A percentile compares a stretch with the other conserved stretches of the same genome.
phyloP scores from a whole-genome alignment of 2,329 filamentous ascomycete species.

The Apiospora sp. region DNA sequence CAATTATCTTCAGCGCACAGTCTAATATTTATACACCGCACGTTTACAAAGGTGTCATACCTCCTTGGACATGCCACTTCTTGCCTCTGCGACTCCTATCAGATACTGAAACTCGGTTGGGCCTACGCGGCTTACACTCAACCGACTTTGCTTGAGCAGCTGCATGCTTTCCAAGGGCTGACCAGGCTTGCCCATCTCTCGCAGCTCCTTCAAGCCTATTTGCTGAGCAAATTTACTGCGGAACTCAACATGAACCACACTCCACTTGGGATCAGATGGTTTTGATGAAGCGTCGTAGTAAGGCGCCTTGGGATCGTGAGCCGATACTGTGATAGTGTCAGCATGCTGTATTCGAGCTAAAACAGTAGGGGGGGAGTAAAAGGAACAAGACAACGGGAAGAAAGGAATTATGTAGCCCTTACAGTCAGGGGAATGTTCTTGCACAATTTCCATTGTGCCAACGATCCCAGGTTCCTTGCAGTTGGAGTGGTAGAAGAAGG shows the following conservation, averaged over 20 bases:
- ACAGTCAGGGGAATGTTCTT: constrained; percentile 83
- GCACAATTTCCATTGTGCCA: constrained; percentile 87
- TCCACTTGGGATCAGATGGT: constrained; percentile 79
- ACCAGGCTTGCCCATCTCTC: constrained; percentile 64
- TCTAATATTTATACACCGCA: constrained; percentile 8
- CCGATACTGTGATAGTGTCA: constrained; percentile 62
- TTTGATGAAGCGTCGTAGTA: constrained; percentile 86
- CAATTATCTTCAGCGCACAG: neutral
- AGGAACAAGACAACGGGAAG: neutral
- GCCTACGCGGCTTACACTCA: constrained; percentile 80
- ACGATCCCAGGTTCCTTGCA: constrained; percentile 89
- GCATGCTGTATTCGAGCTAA: neutral
- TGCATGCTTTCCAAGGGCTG: constrained; percentile 78
- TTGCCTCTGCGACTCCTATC: constrained; percentile 56
- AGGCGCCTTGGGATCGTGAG: constrained; percentile 74
- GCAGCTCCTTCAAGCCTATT: constrained; percentile 76
- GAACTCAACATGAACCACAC: constrained; percentile 87
- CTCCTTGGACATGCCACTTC: constrained; percentile 36
- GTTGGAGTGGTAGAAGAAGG: constrained; percentile 97
- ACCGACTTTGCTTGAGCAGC: constrained; percentile 79
- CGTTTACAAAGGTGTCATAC: constrained; percentile 12
- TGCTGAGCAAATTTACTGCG: constrained; percentile 79
- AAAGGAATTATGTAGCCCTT: constrained; percentile 40
- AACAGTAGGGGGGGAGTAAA: neutral
- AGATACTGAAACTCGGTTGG: constrained; percentile 72